A percentile compares a stretch with the other conserved stretches of the same genome.
Evolutionary conservation across 176 grass and related monocot species (phyloP).

Genomic region (Cenchrus fungigraminus): DNA sequence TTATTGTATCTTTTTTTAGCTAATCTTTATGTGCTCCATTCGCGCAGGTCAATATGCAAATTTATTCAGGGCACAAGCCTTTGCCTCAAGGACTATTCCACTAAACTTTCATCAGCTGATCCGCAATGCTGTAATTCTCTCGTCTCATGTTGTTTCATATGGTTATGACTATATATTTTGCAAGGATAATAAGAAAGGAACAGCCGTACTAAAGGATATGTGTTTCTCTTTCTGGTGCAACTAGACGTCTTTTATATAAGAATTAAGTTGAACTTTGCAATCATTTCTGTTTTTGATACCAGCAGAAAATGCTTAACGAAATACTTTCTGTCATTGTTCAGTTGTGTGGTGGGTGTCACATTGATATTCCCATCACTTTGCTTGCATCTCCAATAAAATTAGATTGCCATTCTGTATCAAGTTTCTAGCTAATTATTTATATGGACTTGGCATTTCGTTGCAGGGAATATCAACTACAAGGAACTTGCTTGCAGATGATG

Average conservation of each 20-base stretch:
- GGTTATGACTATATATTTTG: background rate
- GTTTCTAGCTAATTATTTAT: slow-evolving; percentile 25
- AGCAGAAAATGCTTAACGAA: background rate
- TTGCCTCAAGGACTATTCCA: slow-evolving; percentile 37
- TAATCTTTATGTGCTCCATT: background rate
- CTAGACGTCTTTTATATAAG: background rate
- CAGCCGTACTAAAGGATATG: background rate
- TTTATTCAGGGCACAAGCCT: slow-evolving; percentile 34
- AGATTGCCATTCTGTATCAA: background rate
- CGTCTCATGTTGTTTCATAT: slow-evolving; percentile 11
- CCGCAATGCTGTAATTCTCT: slow-evolving; percentile 52
- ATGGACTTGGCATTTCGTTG: slow-evolving; percentile 3
- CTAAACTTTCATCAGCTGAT: slow-evolving; percentile 55
- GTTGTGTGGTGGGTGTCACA: background rate
- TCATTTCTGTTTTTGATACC: background rate
- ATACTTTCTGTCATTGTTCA: background rate
- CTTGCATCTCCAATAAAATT: slow-evolving; percentile 9
- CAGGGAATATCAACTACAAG: slow-evolving; percentile 79
- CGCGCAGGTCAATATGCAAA: slow-evolving; percentile 57
- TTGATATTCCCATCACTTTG: background rate
- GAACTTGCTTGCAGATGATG: slow-evolving; percentile 63
- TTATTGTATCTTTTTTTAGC: background rate
- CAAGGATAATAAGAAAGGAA: background rate
- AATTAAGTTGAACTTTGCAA: background rate
- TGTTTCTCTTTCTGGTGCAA: background rate